A percentile compares a stretch with the other conserved stretches of the same genome.
These are phyloP conservation scores for Dendrobium nobile DNA, from an alignment of 106 monocot species.

Conservation along the genomic window DNA sequence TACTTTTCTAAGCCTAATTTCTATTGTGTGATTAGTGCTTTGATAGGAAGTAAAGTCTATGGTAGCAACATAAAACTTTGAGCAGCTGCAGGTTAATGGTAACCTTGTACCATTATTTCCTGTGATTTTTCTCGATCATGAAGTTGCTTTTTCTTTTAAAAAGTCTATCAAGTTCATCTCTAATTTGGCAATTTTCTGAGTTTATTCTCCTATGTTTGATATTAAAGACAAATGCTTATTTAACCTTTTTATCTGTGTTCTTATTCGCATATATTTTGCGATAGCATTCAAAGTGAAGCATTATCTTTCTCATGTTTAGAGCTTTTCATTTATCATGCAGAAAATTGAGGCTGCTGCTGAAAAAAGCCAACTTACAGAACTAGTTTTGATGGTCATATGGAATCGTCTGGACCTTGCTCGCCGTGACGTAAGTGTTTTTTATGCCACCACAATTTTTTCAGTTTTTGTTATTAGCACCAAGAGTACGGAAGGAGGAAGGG, in stretches of 20 bases:
- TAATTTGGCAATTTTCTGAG: neutral
- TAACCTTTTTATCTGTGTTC: neutral
- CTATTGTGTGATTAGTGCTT: too few relatives aligned
- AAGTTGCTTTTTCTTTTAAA: too few relatives aligned
- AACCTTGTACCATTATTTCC: too few relatives aligned
- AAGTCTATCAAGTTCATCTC: too few relatives aligned
- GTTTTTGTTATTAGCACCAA: neutral
- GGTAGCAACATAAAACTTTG: too few relatives aligned
- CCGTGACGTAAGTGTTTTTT: constrained; percentile 57
- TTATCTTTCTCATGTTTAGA: neutral
- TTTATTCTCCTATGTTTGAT: neutral
- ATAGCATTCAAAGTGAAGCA: neutral
- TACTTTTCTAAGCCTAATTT: too few relatives aligned
- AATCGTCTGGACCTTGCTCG: constrained; percentile 90
- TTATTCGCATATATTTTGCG: neutral
- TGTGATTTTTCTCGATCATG: too few relatives aligned
- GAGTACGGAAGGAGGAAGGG: neutral
- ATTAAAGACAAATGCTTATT: neutral
- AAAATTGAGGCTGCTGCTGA: constrained; percentile 96
- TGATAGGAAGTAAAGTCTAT: too few relatives aligned
- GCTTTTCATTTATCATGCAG: constrained; percentile 27
- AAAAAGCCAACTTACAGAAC: constrained; percentile 80
- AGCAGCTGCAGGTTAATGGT: too few relatives aligned
- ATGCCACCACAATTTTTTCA: neutral
- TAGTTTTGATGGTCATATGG: constrained; percentile 89